phyloP scores from a whole-genome alignment of 345 rosid genomes.

The Erodium maritimum region DNA sequence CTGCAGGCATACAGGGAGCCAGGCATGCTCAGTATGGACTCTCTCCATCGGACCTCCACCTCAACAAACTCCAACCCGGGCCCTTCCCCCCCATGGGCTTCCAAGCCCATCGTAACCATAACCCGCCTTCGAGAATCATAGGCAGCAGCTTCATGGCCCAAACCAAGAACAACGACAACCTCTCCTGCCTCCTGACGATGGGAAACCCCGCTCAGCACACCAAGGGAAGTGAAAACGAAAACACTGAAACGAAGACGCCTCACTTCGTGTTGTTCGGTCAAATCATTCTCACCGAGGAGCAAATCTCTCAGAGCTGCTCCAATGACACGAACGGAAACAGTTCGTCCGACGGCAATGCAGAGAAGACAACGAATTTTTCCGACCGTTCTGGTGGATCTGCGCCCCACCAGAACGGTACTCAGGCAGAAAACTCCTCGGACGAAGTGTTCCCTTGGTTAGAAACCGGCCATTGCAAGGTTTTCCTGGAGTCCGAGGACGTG shows the following conservation, averaged over 20 bases:
- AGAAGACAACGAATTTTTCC: constrained; percentile 38
- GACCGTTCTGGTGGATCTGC: constrained; percentile 52
- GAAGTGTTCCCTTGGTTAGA: constrained; percentile 56
- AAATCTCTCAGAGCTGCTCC: constrained; percentile 49
- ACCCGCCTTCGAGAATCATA: constrained; percentile 23
- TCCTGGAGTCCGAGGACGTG: constrained; percentile 73
- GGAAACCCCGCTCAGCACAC: constrained; percentile 31
- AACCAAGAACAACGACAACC: constrained; percentile 20
- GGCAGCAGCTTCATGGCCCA: constrained; percentile 14
- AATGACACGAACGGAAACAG: constrained; percentile 39
- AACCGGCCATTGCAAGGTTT: constrained; percentile 78
- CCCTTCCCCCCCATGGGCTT: constrained; percentile 34
- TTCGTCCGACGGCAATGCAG: constrained; percentile 37
- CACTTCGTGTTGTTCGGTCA: constrained; percentile 81
- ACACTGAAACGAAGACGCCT: constrained; percentile 36
- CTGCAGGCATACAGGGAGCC: constrained; percentile 99
- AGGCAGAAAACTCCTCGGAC: constrained; percentile 41
- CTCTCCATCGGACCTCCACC: constrained; percentile 61
- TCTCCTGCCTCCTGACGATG: constrained; percentile 54
- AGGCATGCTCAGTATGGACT: constrained; percentile 87
- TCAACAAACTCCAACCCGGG: constrained; percentile 45
- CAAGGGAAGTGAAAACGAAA: constrained; percentile 16
- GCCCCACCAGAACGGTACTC: constrained; percentile 26
- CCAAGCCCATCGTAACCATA: constrained; percentile 17
- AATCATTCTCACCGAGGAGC: constrained; percentile 57